A percentile compares a stretch with the other conserved stretches of the same genome.
These are phyloP conservation scores for Backusella morwellensis DNA, from an alignment of 192 early-diverging fungal species.

Conservation along the genomic window DNA sequence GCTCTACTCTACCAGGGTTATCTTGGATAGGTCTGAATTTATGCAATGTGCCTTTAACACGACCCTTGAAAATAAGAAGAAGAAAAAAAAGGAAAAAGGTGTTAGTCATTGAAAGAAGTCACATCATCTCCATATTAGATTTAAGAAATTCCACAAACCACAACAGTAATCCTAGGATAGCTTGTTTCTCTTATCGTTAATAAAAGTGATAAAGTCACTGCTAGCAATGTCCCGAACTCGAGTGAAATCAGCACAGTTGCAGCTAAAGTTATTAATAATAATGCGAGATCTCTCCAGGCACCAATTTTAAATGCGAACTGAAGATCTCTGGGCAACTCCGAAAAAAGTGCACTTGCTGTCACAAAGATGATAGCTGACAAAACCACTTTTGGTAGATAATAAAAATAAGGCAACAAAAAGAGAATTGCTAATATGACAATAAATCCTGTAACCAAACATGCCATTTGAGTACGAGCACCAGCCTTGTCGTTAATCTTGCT, in stretches of 20 bases:
- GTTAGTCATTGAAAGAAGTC: constrained; percentile 1
- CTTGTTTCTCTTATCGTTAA: constrained; percentile 92
- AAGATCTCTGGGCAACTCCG: constrained; percentile 70
- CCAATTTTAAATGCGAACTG: constrained; percentile 72
- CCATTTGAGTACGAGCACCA: constrained; percentile 82
- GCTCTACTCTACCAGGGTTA: constrained; percentile 57
- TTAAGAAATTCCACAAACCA: constrained; percentile 42
- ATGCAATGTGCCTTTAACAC: constrained; percentile 43
- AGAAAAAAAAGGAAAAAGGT: not conserved
- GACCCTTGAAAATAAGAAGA: constrained; percentile 32
- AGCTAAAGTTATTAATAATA: constrained; percentile 84
- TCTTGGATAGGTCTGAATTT: constrained; percentile 72
- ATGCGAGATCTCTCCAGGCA: constrained; percentile 79
- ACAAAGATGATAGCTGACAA: constrained; percentile 74
- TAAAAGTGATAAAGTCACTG: constrained; percentile 80
- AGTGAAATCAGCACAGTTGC: constrained; percentile 85
- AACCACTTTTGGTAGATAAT: constrained; percentile 31
- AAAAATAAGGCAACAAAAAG: constrained; percentile 66
- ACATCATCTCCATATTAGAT: not conserved
- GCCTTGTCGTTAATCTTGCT: constrained; percentile 90
- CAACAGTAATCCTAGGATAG: constrained; percentile 70
- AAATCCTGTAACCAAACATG: constrained; percentile 75
- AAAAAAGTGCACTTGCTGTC: constrained; percentile 75
- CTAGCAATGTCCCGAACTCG: constrained; percentile 89
- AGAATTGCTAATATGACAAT: constrained; percentile 77